Base-by-base conservation (phyloP, 1,139 yeast species). In the Yamadazyma aaseri region DNA sequence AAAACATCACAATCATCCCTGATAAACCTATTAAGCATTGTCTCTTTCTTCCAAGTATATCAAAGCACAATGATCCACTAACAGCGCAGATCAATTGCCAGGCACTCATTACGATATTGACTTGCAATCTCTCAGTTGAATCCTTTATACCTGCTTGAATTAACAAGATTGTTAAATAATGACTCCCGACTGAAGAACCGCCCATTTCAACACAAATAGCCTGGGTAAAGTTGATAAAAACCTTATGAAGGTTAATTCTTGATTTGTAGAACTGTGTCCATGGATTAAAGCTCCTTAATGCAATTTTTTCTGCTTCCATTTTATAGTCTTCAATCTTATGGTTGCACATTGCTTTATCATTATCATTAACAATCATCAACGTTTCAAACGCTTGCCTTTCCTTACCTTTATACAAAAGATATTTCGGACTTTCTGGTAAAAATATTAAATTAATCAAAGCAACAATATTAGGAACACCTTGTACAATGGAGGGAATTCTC, bases 401-500 rank as follows among this genome's bases (percentile, higher is more conserved):
- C 9, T 35, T 14, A 7, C 46, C 49, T 17, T 38, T 28, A 3
- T 16, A 12, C 3, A 51, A 33, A 29, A 45, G 36, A 32, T 26
- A 47, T 17, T 42, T 34, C 18, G 53, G 52, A 10, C 47, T 44
- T 31, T 49, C 53, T 6, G 51, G 50, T 7, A 42, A 7, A 17
- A 45, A 44, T 2, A 40, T 12, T 21, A 44, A 39, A 20, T 39
- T 42, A 4, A 41, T 12, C 4, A 41, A 10, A 10, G 47, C 47
- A 20, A 44, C 8, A 13, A 44, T 1, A 17, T 28, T 34, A 4
- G 49, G 49, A 10, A 25, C 37, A 15, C 23, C 40, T 31, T 46
- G 51, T n/a, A 47, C 18, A 14, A 47, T 40, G 3, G 50, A 46
- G 8, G 51, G 51, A 21, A 41, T 33, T 37, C 49, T 47, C 51